phyloP scores from a whole-genome alignment of 805 yeast species.

The Candida ovalis region DNA sequence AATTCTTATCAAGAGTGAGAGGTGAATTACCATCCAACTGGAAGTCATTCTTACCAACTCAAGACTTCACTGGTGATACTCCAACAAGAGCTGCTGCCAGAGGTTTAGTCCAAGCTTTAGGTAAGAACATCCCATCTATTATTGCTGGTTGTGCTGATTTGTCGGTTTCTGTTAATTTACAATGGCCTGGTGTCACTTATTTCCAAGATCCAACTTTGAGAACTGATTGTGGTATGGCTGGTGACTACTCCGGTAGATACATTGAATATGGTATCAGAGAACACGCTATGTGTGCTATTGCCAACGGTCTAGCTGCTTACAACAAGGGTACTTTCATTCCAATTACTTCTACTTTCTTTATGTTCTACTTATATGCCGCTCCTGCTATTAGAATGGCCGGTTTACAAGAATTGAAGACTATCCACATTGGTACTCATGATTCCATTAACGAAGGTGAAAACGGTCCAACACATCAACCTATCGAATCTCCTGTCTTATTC shows the following conservation, averaged over 20 bases:
- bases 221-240: constrained; percentile 47
- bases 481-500: constrained; percentile 66
- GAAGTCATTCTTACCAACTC: constrained; percentile 76
- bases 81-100: constrained; percentile 96
- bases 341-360: constrained; percentile 58
- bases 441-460: constrained; percentile 90
- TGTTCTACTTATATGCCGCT: constrained; percentile 82
- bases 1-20: constrained; percentile 69
- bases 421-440: constrained; percentile 88
- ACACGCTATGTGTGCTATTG: constrained; percentile 98
- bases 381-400: constrained; percentile 88
- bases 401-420: constrained; percentile 73
- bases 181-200: constrained; percentile 79
- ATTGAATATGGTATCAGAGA: constrained; percentile 98
- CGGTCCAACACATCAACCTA: constrained; percentile 93
- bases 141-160: constrained; percentile 98
- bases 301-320: constrained; percentile 94
- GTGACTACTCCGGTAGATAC: constrained; percentile 88
- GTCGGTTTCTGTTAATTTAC: constrained; percentile 87
- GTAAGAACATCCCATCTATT: constrained; percentile 57
- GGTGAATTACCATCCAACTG: constrained; percentile 82
- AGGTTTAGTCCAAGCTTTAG: constrained; percentile 61
- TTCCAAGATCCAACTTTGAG: constrained; percentile 80
- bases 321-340: constrained; percentile 84
- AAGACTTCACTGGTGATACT: constrained; percentile 78